Conservation (phyloP, 176 grass and related monocot species). For the Saccharum spontaneum region DNA sequence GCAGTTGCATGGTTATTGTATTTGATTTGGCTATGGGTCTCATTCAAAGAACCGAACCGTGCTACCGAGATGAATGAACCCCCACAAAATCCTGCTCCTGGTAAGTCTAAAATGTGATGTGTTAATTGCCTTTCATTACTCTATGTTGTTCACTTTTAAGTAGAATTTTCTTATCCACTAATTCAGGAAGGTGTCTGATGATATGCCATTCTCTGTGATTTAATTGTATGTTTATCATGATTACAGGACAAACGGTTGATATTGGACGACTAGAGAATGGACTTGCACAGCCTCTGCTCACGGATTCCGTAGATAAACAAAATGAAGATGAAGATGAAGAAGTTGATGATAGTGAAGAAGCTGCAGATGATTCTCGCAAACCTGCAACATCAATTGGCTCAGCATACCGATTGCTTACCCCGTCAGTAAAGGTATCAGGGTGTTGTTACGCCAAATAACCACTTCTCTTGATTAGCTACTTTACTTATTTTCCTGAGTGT, state of each 20-base stretch:
- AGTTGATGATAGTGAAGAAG: slow-evolving; percentile 71
- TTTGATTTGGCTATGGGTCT: slow-evolving; percentile 75
- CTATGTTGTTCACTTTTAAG: not conserved
- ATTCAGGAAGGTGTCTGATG: not conserved
- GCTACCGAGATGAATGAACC: slow-evolving; percentile 41
- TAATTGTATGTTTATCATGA: slow-evolving; percentile 13
- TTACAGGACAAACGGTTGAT: slow-evolving; percentile 56
- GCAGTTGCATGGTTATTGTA: slow-evolving; percentile 88
- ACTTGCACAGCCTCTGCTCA: slow-evolving; percentile 70
- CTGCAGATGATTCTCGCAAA: slow-evolving; percentile 60
- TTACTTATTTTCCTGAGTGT: not conserved
- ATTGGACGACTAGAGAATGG: slow-evolving; percentile 68
- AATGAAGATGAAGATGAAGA: slow-evolving; percentile 70
- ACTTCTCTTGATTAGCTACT: not conserved
- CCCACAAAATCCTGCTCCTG: slow-evolving; percentile 46
- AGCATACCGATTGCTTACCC: slow-evolving; percentile 96
- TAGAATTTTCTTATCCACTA: not conserved
- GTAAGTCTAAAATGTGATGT: slow-evolving; percentile 41
- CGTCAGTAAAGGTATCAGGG: slow-evolving; percentile 77
- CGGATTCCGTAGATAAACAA: slow-evolving; percentile 53
- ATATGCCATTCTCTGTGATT: not conserved
- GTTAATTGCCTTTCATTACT: slow-evolving; percentile 19
- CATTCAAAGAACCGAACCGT: slow-evolving; percentile 87
- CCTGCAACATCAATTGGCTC: slow-evolving; percentile 77
- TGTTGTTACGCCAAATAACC: not conserved